phyloP scores from a whole-genome alignment of 805 yeast species.

The Tetrapisispora taiwanensis region DNA sequence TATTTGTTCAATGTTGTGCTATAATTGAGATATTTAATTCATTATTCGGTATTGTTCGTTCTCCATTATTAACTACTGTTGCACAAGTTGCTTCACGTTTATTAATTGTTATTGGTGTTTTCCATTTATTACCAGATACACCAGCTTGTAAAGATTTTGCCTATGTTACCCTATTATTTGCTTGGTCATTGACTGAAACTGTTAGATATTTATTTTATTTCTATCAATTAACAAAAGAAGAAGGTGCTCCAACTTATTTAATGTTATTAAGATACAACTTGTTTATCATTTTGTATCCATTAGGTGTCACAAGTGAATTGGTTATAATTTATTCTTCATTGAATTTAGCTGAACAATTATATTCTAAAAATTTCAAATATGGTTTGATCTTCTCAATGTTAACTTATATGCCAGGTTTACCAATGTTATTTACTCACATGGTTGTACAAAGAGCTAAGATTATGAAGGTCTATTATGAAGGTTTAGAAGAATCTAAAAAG shows the following conservation, averaged over 20 bases:
- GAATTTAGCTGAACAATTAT: conserved; percentile 48
- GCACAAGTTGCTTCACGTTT: conserved; percentile 84
- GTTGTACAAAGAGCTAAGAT: conserved; percentile 77
- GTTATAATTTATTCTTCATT: conserved; percentile 59
- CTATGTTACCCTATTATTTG: conserved; percentile 57
- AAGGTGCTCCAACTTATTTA: conserved; percentile 52
- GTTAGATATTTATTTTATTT: conserved; percentile 77
- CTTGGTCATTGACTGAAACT: conserved; percentile 94
- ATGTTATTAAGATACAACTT: conserved; percentile 73
- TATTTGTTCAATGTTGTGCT: conserved; percentile 68
- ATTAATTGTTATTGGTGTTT: conserved; percentile 72
- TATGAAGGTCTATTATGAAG: conserved; percentile 33
- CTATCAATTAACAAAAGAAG: conserved; percentile 15
- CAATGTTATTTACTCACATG: conserved; percentile 79
- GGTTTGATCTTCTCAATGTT: conserved; percentile 47
- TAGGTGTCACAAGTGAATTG: conserved; percentile 85
- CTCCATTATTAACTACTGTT: conserved; percentile 74
- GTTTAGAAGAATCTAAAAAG: conserved; percentile 3
- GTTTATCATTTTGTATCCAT: conserved; percentile 75
- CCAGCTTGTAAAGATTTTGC: conserved; percentile 35
- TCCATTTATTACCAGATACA: conserved; percentile 70
- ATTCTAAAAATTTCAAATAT: conserved; percentile 44
- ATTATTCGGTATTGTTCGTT: conserved; percentile 65
- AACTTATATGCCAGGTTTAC: conserved; percentile 79
- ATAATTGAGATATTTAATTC: conserved; percentile 74